Base-by-base conservation (phyloP, 2,329 filamentous ascomycete genomes). In the Stylonectria norvegica region DNA sequence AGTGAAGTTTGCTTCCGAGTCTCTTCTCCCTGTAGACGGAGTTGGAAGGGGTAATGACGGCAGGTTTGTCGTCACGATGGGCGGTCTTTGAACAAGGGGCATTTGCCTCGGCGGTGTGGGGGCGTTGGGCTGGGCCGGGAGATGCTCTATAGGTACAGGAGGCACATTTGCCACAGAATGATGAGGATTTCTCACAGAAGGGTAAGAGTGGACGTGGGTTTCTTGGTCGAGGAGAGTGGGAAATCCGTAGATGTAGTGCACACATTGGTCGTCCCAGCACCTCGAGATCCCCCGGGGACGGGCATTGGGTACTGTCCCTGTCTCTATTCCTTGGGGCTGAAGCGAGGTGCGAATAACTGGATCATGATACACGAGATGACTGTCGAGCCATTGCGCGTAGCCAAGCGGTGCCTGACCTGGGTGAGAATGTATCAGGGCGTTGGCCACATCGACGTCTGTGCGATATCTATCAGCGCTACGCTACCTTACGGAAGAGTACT, bases 161-260 rank as follows among this genome's bases (percentile, higher is more conserved):
- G 17, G 38, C 15, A 43, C 37, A 15, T 37, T 50, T 35, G 38
- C 52, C 20, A 69, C 55, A 7, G 67, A 71, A 40, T 72, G 59
- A 7, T 65, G 70, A 3, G 70, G 70, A 47, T 75, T 70, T 46
- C 69, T 63, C 49, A 72, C 74, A 17, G 45, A 38, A 53, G 11
- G 61, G 59, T 33, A 80, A 75, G 38, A 73, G 64, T 45, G 68
- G 28, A 65, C 55, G 55, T 81, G 77, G 23, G 65, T 64, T 40
- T 79, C 73, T 37, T 75, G 69, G 45, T 78, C 75, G 37, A 72
- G 63, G 25, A 63, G 64, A 41, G 67, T 71, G 23, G 65, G 54
- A 53, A 79, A 79, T 20, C 77, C 77, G 48, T 80, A 81, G 25
- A 80, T 71, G 57, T 78, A 80, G 56, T 76, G 71, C 43, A 76